Percentiles rank a stretch among this genome's conserved stretches.
phyloP scores from a whole-genome alignment of 192 early-diverging fungal genomes.

The Diversispora eburnea region DNA sequence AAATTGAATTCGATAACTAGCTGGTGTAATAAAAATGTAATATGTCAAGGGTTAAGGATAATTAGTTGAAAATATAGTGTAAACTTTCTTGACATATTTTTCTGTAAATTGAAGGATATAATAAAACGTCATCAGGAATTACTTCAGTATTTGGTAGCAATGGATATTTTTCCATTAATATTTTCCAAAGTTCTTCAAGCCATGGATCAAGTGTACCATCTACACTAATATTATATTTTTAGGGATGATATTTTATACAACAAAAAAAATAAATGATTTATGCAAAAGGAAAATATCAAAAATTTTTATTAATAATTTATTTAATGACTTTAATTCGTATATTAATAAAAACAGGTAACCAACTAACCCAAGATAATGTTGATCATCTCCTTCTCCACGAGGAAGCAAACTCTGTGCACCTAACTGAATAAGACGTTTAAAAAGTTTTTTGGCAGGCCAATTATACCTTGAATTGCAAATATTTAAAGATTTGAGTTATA shows the following conservation, averaged over 20 bases:
- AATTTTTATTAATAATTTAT: not conserved
- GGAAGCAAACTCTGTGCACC: constrained; percentile 68
- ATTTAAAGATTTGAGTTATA: no score
- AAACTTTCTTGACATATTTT: constrained; percentile 12
- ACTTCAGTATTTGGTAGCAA: constrained; percentile 50
- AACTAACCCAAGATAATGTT: constrained; percentile 83
- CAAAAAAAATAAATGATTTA: not conserved
- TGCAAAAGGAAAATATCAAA: not conserved
- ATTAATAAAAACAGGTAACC: no score
- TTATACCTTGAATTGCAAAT: constrained; percentile 64
- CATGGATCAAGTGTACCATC: constrained; percentile 91
- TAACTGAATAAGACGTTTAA: constrained; percentile 78
- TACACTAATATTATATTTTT: constrained; percentile 35
- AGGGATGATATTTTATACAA: not conserved
- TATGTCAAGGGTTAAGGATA: not conserved
- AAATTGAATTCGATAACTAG: constrained; percentile 48
- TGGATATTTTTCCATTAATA: constrained; percentile 59
- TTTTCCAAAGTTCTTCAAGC: constrained; percentile 73
- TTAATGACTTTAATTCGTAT: no score
- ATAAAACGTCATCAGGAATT: constrained; percentile 51
- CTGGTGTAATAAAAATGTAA: constrained; percentile 20
- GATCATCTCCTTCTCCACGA: constrained; percentile 91
- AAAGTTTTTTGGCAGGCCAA: constrained; percentile 88
- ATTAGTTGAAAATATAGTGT: constrained; percentile 13
- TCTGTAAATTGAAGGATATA: constrained; percentile 30